Percentiles rank a stretch among this genome's conserved stretches.
These are phyloP conservation scores for Leishmania tropica DNA, from an alignment of 208 protist genomes.

Conservation along the genomic window DNA sequence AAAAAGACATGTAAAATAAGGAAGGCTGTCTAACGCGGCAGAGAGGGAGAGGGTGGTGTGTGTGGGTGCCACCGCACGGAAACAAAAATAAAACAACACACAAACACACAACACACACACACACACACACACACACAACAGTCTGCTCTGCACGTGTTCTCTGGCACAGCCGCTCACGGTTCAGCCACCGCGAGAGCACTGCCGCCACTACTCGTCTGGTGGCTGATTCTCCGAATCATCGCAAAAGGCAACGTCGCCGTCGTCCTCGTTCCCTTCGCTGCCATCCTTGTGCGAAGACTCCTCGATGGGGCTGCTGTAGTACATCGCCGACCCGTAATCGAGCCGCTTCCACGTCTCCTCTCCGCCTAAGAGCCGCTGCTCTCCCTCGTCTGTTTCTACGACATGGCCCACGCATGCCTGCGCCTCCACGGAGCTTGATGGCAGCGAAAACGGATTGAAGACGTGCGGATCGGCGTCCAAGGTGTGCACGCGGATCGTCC, in stretches of 20 bases:
- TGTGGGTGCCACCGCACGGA: background rate
- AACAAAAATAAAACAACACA: no score
- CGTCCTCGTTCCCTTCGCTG: background rate
- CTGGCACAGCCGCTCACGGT: background rate
- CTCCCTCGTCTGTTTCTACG: background rate
- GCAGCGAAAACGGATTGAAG: background rate
- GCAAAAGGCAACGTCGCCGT: no score
- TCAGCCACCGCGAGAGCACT: background rate
- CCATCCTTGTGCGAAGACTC: background rate
- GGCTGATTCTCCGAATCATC: background rate
- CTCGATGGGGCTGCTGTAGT: conserved; percentile 8
- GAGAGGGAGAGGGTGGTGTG: no score
- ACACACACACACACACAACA: no score
- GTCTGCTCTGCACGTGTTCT: background rate
- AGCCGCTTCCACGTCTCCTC: background rate
- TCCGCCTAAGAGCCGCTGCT: background rate
- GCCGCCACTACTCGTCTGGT: background rate
- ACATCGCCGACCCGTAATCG: conserved; percentile 16
- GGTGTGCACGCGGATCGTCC: background rate
- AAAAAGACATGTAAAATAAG: no score
- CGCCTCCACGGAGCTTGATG: background rate
- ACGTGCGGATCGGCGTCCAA: background rate
- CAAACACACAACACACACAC: no score
- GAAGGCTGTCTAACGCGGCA: no score
- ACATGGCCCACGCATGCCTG: background rate